phyloP scores from a whole-genome alignment of 176 grass and related monocot species.

The Carex kokanica region DNA sequence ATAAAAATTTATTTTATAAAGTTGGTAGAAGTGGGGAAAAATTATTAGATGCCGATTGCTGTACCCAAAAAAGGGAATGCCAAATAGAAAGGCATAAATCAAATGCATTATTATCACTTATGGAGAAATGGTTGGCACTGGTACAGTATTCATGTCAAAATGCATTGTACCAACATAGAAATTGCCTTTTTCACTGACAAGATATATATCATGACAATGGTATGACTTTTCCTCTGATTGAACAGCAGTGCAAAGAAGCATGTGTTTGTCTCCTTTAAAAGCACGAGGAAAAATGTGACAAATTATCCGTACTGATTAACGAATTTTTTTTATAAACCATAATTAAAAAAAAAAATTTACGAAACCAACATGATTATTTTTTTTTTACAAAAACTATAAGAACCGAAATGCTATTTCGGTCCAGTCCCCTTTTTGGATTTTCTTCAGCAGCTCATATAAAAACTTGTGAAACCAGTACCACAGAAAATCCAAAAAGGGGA shows the following conservation, averaged over 20 bases:
- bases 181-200: background rate
- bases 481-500: too few species aligned
- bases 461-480: too few species aligned
- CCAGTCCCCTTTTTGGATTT: too few species aligned
- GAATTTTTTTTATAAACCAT: too few species aligned
- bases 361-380: too few species aligned
- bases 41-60: background rate
- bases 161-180: background rate
- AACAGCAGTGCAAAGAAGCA: background rate
- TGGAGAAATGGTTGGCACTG: background rate
- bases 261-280: background rate
- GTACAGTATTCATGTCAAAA: too few species aligned
- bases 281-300: background rate
- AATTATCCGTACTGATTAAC: background rate
- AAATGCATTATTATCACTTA: background rate
- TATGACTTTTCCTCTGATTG: slow-evolving; percentile 5
- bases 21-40: background rate
- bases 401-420: too few species aligned
- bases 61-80: background rate
- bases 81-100: background rate
- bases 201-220: background rate
- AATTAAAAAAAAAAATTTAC: too few species aligned
- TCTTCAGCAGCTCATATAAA: too few species aligned
- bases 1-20: background rate
- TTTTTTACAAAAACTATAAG: too few species aligned